phyloP scores from a whole-genome alignment of 2,329 filamentous ascomycete species.

The Leptodontidium sp. region DNA sequence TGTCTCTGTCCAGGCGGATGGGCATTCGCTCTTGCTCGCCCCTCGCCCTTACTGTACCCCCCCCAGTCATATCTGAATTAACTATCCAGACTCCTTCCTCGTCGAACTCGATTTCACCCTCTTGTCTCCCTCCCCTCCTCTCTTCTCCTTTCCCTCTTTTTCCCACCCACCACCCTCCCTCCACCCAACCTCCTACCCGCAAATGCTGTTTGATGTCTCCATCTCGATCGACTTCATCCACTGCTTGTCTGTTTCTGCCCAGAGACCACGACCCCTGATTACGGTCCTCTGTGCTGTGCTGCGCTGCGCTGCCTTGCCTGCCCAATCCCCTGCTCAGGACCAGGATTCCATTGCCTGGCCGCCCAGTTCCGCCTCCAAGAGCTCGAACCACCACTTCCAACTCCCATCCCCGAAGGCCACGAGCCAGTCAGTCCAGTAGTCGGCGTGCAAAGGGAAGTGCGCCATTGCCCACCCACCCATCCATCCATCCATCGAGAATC shows the following conservation, averaged over 20 bases:
- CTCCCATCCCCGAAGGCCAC: constrained; percentile 9
- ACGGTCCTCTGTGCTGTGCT: background rate
- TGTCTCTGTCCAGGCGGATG: background rate
- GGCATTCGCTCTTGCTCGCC: background rate
- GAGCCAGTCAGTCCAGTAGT: constrained; percentile 6
- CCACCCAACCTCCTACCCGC: too few relatives aligned
- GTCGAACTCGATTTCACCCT: background rate
- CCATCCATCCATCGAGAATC: background rate
- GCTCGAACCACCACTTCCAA: constrained; percentile 15
- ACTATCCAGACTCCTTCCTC: constrained; percentile 10
- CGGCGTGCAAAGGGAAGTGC: constrained; percentile 6
- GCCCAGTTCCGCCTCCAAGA: constrained; percentile 18
- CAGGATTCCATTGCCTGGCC: constrained; percentile 5
- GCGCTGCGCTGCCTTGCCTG: too few relatives aligned
- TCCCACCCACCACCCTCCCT: background rate
- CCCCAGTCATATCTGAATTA: constrained; percentile 9
- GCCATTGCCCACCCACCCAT: constrained; percentile 4
- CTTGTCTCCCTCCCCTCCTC: background rate
- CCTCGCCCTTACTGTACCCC: background rate
- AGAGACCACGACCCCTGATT: constrained; percentile 12
- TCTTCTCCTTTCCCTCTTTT: background rate
- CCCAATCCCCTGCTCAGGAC: constrained; percentile 12
- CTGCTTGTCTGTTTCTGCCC: background rate
- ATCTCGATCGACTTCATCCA: background rate
- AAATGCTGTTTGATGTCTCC: constrained; percentile 16